A percentile compares a stretch with the other conserved stretches of the same genome.
Evolutionary conservation across 495 filamentous ascomycete species (phyloP).

Genomic region (Aspergillus diversus): DNA sequence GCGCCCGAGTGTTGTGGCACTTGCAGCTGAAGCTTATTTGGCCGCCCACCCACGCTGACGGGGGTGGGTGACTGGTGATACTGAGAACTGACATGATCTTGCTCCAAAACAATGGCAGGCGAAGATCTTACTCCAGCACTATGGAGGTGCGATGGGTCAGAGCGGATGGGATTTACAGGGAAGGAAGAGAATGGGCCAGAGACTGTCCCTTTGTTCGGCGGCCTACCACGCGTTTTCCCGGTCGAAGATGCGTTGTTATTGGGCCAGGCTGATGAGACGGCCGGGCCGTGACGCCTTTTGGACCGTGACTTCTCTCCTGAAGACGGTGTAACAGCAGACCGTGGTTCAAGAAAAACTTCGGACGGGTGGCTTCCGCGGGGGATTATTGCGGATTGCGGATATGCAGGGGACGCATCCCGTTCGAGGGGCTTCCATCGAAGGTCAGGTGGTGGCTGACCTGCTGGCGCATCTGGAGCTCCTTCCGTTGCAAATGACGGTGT

Average conservation of each 20-base stretch:
- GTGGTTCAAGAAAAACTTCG: constrained; percentile 60
- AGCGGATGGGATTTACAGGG: constrained; percentile 66
- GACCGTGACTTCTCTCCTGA: constrained; percentile 55
- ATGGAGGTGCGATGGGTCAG: constrained; percentile 37
- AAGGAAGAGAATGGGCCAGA: constrained; percentile 86
- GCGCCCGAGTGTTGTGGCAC: constrained; percentile 77
- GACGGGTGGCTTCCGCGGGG: constrained; percentile 57
- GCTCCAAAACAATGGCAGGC: constrained; percentile 31
- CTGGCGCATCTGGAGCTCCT: constrained; percentile 26
- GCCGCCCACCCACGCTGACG: constrained; percentile 27
- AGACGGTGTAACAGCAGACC: constrained; percentile 69
- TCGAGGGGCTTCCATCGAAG: constrained; percentile 52
- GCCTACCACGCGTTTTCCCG: constrained; percentile 81
- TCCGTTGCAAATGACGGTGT: constrained; percentile 40
- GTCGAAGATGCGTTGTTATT: constrained; percentile 64
- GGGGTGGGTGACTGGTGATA: constrained; percentile 39
- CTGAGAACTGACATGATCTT: constrained; percentile 29
- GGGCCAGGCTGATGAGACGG: constrained; percentile 94
- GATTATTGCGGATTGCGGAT: constrained; percentile 82
- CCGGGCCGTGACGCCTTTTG: constrained; percentile 82
- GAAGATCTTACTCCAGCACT: constrained; percentile 34
- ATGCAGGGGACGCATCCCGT: constrained; percentile 63
- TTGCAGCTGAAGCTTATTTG: constrained; percentile 71
- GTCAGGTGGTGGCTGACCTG: constrained; percentile 41
- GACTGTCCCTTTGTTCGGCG: constrained; percentile 76